Evolutionary conservation across 192 early-diverging fungal genomes (phyloP), one percentile per base, ranked within the genome.

Genomic region (Podila clonocystis): DNA sequence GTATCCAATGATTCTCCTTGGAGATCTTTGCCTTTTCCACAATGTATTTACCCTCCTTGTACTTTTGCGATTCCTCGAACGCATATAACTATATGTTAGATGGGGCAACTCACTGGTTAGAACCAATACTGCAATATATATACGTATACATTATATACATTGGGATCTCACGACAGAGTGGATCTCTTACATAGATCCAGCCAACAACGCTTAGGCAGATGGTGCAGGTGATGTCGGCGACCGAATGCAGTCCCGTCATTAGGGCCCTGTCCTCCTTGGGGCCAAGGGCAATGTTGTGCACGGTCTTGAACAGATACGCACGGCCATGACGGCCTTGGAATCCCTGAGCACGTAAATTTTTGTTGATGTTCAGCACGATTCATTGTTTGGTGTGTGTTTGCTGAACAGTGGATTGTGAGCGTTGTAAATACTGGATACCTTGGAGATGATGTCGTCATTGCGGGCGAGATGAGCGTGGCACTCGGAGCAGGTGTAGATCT

Each of bases 371-470:
- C 29, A 30, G 24, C 22, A 13, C 48, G 62, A 67, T n/a, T 24
- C 1, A 66, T 1, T 59, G 5, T 9, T 9, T 58, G 9, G 12
- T 33, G 38, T 17, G 19, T 8, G 15, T 41, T 45, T 58, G 24
- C 30, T n/a, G 31, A 19, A 61, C 24, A 7, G 45, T n/a, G 7
- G 15, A 28, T 49, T 15, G 15, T 50, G 20, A 29, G 8, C 5
- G 19, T 15, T 55, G 50, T 33, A n/a, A n/a, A 34, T 58, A 60
- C 9, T 13, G 60, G 17, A 6, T 72, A 84, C 88, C 69, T 86
- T 86, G 9, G 88, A 91, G 50, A 90, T 88, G 50, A 90, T 83
- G 33, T 90, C 85, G 41, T 89, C 84, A 63, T 91, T 87, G 19
- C 70, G 67, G 2, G 86, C 78, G 8, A 91, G 70, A 38, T 90